These are phyloP conservation scores for Cinchona pubescens DNA, from an alignment of 257 asterid genomes.

Conservation along the genomic window DNA sequence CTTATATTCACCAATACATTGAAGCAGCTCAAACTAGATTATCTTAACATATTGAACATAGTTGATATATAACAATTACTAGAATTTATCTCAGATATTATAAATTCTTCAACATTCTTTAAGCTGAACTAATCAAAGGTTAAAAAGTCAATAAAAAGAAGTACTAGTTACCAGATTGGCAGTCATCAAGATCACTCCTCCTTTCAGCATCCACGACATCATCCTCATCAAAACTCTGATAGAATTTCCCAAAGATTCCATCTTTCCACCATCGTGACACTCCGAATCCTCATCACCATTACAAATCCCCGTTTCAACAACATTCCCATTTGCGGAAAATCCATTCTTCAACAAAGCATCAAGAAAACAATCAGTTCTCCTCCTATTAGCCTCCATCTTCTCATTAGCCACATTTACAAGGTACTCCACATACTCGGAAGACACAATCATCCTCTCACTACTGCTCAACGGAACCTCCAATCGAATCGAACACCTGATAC, in stretches of 20 bases:
- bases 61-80: no score
- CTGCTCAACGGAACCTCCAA: slow-evolving; percentile 87
- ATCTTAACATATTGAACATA: not conserved
- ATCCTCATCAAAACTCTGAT: slow-evolving; percentile 28
- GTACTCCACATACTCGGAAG: slow-evolving; percentile 62
- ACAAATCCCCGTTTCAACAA: slow-evolving; percentile 1
- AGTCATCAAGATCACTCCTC: slow-evolving; percentile 26
- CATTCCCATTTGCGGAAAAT: slow-evolving; percentile 28
- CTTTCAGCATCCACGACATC: slow-evolving; percentile 31
- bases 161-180: slow-evolving; percentile 49
- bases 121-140: not conserved
- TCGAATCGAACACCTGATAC: slow-evolving; percentile 80
- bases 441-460: slow-evolving; percentile 54
- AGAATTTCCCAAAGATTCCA: slow-evolving; percentile 29
- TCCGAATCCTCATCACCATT: slow-evolving; percentile 31
- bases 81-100: not conserved
- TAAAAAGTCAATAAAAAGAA: not conserved
- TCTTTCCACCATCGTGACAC: slow-evolving; percentile 14
- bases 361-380: slow-evolving; percentile 56
- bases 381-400: slow-evolving; percentile 79
- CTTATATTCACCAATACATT: not conserved
- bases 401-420: slow-evolving; percentile 74
- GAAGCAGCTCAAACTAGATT: not conserved
- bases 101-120: not conserved
- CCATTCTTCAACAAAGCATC: slow-evolving; percentile 50